These are phyloP conservation scores for Serendipita sp. DNA, from an alignment of 768 basidiomycete species.

Conservation along the genomic window DNA sequence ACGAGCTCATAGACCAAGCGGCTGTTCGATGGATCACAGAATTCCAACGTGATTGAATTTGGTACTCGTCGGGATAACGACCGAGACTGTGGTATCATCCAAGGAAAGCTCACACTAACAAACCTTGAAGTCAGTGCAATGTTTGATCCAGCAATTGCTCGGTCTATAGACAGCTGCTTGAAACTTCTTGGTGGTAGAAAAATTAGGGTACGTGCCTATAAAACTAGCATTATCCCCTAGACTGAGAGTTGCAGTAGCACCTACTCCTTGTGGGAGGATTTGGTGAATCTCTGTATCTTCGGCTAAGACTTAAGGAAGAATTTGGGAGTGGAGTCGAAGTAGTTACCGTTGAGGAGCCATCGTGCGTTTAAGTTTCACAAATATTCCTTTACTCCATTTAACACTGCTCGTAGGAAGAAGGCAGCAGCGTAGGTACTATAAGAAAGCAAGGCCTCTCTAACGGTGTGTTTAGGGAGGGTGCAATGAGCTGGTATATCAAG, in stretches of 20 bases:
- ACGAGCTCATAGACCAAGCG: slow-evolving; percentile 4
- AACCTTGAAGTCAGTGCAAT: not conserved
- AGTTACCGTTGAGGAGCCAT: slow-evolving; percentile 2
- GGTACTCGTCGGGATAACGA: slow-evolving; percentile 6
- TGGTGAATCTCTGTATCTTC: slow-evolving; percentile 5
- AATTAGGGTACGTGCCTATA: not conserved
- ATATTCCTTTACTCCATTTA: not conserved
- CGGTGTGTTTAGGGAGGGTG: not conserved
- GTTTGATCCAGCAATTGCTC: not conserved
- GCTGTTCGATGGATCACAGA: slow-evolving; percentile 1
- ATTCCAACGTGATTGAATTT: slow-evolving; percentile 3
- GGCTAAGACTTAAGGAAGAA: not conserved
- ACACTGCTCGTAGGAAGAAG: not conserved
- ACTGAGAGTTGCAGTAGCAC: not conserved
- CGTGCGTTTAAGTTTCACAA: not conserved
- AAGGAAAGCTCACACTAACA: not conserved
- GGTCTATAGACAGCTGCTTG: not conserved
- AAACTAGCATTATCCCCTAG: not conserved
- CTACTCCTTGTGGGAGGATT: slow-evolving; percentile 7
- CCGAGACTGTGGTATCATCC: not conserved
- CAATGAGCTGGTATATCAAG: not conserved
- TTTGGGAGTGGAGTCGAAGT: not conserved
- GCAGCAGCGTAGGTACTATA: not conserved
- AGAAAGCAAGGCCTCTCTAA: not conserved
- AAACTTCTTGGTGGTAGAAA: not conserved